phyloP scores from a whole-genome alignment of 306 rosid species.

The Cucurbita argyrosperma region DNA sequence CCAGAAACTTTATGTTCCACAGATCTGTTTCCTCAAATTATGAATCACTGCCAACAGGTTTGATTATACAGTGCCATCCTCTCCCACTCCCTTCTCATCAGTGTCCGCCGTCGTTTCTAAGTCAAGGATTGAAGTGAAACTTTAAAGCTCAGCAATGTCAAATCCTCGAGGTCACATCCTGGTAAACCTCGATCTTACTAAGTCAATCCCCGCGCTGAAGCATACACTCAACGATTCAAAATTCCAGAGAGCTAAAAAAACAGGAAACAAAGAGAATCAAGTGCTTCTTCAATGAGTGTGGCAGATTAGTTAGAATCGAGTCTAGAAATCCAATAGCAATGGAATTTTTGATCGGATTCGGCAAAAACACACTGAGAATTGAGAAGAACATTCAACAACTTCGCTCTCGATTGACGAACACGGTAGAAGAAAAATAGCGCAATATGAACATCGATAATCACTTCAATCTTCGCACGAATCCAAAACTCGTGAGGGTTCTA shows the following conservation, averaged over 20 bases:
- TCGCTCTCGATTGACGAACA: background rate
- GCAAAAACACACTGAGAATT: background rate
- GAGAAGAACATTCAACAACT: background rate
- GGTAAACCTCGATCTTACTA: background rate
- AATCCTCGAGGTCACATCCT: background rate
- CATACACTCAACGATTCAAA: background rate
- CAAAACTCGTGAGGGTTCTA: background rate
- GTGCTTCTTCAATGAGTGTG: background rate
- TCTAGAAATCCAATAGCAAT: background rate
- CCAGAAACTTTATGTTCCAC: background rate
- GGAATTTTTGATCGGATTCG: background rate
- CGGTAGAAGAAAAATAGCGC: background rate
- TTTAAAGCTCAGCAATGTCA: background rate
- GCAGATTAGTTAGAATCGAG: background rate
- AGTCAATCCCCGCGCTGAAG: background rate
- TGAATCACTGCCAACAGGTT: background rate
- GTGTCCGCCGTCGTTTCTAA: background rate
- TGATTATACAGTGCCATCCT: no score
- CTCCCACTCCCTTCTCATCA: background rate
- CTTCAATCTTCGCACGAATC: background rate
- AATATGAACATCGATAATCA: background rate
- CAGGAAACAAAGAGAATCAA: background rate
- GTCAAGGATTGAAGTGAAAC: background rate
- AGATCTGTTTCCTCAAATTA: background rate
- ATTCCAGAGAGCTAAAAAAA: background rate